phyloP scores from a whole-genome alignment of 805 yeast genomes.

The Metschnikowia cubensis region DNA sequence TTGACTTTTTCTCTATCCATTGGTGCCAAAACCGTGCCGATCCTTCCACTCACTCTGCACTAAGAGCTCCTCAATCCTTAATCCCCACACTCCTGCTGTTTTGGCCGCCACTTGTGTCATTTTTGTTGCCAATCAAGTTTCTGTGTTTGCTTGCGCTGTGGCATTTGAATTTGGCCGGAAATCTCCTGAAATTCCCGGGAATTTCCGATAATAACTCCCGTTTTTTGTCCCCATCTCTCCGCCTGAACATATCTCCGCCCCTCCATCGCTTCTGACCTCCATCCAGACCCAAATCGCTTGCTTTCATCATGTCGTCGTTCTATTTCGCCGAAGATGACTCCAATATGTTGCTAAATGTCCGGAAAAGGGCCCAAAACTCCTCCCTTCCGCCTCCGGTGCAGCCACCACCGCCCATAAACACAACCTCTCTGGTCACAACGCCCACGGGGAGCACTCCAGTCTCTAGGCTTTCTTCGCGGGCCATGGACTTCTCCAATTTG shows the following conservation, averaged over 20 bases:
- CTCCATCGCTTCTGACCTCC: no score
- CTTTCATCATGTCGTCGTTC: slow-evolving; percentile 4
- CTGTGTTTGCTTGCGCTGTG: no score
- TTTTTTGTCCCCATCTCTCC: neutral
- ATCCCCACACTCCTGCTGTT: neutral
- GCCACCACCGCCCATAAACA: neutral
- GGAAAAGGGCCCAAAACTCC: neutral
- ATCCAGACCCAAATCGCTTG: no score
- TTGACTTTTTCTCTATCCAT: neutral
- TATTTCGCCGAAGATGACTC: slow-evolving; percentile 16
- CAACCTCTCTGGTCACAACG: neutral
- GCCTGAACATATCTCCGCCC: no score
- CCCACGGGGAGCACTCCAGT: neutral
- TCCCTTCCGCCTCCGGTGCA: neutral
- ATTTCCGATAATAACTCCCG: neutral
- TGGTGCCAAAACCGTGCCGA: neutral
- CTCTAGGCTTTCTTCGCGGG: slow-evolving; percentile 6
- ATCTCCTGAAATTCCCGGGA: no score
- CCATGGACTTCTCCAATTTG: slow-evolving; percentile 10
- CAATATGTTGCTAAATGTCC: neutral
- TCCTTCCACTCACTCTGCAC: neutral
- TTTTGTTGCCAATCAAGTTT: no score
- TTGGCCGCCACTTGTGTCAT: no score
- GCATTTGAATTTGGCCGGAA: no score
- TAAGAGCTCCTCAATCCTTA: neutral